These are phyloP conservation scores for Colletotrichum tofieldiae DNA, from an alignment of 2,329 filamentous ascomycete genomes.

Conservation along the genomic window DNA sequence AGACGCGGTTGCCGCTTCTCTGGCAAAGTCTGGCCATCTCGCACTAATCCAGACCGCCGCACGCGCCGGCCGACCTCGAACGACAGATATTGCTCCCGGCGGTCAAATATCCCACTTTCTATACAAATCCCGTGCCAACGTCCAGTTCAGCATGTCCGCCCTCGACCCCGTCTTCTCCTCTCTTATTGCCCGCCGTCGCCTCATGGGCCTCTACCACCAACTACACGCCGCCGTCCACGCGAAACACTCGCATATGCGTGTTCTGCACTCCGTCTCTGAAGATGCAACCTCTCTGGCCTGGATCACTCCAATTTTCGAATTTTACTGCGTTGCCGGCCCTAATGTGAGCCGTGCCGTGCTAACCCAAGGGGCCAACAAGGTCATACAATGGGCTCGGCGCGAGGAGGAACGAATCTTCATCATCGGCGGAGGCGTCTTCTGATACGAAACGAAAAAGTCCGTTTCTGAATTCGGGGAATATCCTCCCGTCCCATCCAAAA, in stretches of 20 bases:
- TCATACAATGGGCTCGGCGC: constrained; percentile 91
- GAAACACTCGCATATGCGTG: constrained; percentile 87
- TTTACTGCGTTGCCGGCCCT: constrained; percentile 94
- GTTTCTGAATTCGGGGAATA: too few species aligned
- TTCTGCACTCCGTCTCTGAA: constrained; percentile 84
- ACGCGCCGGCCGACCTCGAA: constrained; percentile 77
- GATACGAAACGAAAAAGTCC: background rate
- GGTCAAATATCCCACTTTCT: constrained; percentile 91
- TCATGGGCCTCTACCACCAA: constrained; percentile 88
- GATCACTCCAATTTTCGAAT: constrained; percentile 91
- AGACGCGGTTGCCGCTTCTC: constrained; percentile 75
- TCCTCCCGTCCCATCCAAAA: too few species aligned
- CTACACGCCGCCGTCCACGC: constrained; percentile 90
- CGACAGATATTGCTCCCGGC: constrained; percentile 84
- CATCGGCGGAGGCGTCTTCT: constrained; percentile 94
- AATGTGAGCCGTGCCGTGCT: constrained; percentile 76
- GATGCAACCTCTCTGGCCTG: constrained; percentile 88
- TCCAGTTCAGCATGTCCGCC: constrained; percentile 95
- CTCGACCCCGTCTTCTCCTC: constrained; percentile 77
- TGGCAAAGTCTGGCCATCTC: constrained; percentile 83
- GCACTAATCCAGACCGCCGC: constrained; percentile 81
- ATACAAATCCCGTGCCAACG: constrained; percentile 94
- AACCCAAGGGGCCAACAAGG: constrained; percentile 88
- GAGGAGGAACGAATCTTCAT: constrained; percentile 98
- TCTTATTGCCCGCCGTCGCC: constrained; percentile 74